These are phyloP conservation scores for Pascua sp. DNA, from an alignment of 1,284 basidiomycete species.

Conservation along the genomic window DNA sequence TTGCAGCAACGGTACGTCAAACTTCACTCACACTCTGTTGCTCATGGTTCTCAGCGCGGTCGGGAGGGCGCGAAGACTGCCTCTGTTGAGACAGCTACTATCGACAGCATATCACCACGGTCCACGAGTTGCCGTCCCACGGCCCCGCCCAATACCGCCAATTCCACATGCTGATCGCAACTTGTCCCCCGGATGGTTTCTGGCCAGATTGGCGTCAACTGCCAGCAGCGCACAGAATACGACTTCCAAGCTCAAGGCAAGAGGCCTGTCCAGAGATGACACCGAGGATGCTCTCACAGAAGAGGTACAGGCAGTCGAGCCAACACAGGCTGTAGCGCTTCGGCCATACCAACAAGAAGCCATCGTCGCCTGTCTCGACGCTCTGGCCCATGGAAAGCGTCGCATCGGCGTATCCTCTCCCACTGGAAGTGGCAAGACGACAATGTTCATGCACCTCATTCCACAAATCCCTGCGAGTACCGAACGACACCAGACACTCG, in stretches of 20 bases:
- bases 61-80: no score
- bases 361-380: constrained; percentile 70
- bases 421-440: constrained; percentile 90
- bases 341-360: constrained; percentile 90
- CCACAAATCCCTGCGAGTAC: constrained; percentile 39
- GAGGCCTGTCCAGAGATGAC: background rate
- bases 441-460: constrained; percentile 78
- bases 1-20: no score
- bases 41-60: no score
- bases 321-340: constrained; percentile 42
- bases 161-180: no score
- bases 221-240: no score
- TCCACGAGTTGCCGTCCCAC: no score
- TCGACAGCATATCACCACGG: background rate
- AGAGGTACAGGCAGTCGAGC: background rate
- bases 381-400: constrained; percentile 60
- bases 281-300: background rate
- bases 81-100: background rate
- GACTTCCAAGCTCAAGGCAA: no score
- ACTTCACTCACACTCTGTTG: no score
- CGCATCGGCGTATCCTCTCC: constrained; percentile 90
- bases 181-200: no score
- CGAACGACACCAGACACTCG: constrained; percentile 22
- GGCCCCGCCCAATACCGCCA: no score
- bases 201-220: no score